Evolutionary conservation across 2,329 filamentous ascomycete genomes (phyloP).

Genomic region (Thelonectria rubi): DNA sequence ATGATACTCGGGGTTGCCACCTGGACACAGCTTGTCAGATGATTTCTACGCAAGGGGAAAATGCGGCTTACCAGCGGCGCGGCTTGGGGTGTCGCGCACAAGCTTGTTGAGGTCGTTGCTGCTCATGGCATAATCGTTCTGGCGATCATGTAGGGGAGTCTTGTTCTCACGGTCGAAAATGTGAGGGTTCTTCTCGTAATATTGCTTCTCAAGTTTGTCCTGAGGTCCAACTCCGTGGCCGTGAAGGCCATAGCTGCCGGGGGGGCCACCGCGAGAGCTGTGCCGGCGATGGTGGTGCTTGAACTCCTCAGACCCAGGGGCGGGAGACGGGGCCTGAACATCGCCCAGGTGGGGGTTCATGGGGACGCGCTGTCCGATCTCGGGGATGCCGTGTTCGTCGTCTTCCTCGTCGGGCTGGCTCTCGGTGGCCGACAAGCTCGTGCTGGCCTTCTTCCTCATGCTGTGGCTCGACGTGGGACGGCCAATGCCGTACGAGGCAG

Average conservation of each 20-base stretch:
- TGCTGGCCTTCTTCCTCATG: conserved; percentile 72
- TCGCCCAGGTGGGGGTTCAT: conserved; percentile 94
- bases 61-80: conserved; percentile 57
- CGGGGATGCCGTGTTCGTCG: conserved; percentile 90
- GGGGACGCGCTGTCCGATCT: conserved; percentile 91
- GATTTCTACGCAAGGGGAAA: conserved; percentile 12
- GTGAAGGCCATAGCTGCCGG: conserved; percentile 92
- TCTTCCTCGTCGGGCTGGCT: conserved; percentile 66
- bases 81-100: conserved; percentile 74
- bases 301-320: conserved; percentile 57
- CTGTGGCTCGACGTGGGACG: conserved; percentile 63
- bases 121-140: conserved; percentile 82
- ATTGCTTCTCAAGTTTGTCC: conserved; percentile 88
- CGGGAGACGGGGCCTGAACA: conserved; percentile 92
- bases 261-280: conserved; percentile 76
- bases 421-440: conserved; percentile 61
- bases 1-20: conserved; percentile 67
- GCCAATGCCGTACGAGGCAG: conserved; percentile 85
- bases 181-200: conserved; percentile 93
- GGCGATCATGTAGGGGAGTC: conserved; percentile 62
- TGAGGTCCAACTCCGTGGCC: conserved; percentile 80
- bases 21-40: conserved; percentile 54
- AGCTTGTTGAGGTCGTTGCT: conserved; percentile 91
- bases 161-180: conserved; percentile 77
- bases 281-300: conserved; percentile 74